Evolutionary conservation across 495 filamentous ascomycete species (phyloP).

Genomic region (Neurospora cerealis): DNA sequence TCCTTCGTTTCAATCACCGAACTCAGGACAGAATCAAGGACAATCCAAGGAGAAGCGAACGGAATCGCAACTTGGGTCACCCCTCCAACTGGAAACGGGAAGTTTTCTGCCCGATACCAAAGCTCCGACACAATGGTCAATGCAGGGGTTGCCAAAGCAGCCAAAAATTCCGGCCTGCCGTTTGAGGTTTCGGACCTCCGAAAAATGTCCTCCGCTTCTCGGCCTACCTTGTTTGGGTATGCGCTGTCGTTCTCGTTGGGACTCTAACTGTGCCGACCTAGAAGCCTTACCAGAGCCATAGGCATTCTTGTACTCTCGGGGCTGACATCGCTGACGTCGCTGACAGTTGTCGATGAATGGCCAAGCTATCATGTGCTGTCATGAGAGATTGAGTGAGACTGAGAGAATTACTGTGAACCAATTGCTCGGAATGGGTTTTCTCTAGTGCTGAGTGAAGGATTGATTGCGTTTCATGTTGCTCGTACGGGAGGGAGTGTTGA

Average conservation of each 20-base stretch:
- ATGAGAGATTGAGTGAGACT: not conserved
- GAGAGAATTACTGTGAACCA: not conserved
- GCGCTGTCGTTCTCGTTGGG: not conserved
- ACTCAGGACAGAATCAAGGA: not conserved
- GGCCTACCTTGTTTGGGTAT: not conserved
- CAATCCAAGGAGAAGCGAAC: not conserved
- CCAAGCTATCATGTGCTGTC: not conserved
- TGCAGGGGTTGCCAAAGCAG: not conserved
- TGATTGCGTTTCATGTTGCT: not conserved
- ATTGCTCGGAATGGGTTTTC: not conserved
- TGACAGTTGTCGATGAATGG: not conserved
- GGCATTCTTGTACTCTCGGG: too few relatives aligned
- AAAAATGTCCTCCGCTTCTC: not conserved
- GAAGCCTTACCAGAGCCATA: too few relatives aligned
- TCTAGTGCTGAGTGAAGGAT: not conserved
- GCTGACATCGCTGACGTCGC: not conserved
- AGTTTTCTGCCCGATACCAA: not conserved
- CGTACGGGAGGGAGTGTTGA: not conserved
- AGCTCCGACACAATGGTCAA: not conserved
- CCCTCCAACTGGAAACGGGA: not conserved
- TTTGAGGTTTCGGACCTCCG: not conserved
- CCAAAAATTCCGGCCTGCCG: not conserved
- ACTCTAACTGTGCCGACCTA: not conserved
- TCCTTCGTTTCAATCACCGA: not conserved
- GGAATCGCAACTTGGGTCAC: not conserved